These are phyloP conservation scores for Begonia peltatifolia DNA, from an alignment of 306 rosid genomes.

Conservation along the genomic window DNA sequence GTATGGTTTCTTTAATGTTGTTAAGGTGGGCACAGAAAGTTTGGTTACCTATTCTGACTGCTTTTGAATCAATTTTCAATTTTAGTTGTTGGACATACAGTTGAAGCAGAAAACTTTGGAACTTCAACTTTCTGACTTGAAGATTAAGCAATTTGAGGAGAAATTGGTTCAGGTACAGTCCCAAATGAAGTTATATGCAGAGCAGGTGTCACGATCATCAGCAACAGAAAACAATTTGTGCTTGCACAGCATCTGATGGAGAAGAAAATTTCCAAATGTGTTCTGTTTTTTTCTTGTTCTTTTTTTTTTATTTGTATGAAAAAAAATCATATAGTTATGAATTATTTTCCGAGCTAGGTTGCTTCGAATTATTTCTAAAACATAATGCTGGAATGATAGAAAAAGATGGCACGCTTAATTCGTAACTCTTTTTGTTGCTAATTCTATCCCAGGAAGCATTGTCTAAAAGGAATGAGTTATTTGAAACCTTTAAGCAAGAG, in stretches of 20 bases:
- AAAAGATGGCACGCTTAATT: too few relatives aligned
- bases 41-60: constrained; percentile 8
- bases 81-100: constrained; percentile 38
- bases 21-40: constrained; percentile 6
- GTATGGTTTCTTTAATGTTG: constrained; percentile 23
- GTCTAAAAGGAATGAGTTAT: constrained; percentile 78
- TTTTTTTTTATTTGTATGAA: too few relatives aligned
- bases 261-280: constrained; percentile 82
- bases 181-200: constrained; percentile 81
- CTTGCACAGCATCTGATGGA: constrained; percentile 81
- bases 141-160: constrained; percentile 78
- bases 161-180: constrained; percentile 69
- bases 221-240: constrained; percentile 76
- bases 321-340: too few relatives aligned
- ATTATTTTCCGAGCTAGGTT: not conserved
- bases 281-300: not conserved
- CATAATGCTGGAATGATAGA: not conserved
- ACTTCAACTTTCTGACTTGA: constrained; percentile 84
- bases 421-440: not conserved
- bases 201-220: constrained; percentile 75
- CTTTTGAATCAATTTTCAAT: constrained; percentile 5
- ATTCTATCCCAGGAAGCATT: constrained; percentile 54
- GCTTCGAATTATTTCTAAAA: not conserved
- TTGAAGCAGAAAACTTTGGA: constrained; percentile 82
- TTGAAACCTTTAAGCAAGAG: constrained; percentile 85